Conservation (phyloP, 345 rosid genomes). For the Linum trigynum region DNA sequence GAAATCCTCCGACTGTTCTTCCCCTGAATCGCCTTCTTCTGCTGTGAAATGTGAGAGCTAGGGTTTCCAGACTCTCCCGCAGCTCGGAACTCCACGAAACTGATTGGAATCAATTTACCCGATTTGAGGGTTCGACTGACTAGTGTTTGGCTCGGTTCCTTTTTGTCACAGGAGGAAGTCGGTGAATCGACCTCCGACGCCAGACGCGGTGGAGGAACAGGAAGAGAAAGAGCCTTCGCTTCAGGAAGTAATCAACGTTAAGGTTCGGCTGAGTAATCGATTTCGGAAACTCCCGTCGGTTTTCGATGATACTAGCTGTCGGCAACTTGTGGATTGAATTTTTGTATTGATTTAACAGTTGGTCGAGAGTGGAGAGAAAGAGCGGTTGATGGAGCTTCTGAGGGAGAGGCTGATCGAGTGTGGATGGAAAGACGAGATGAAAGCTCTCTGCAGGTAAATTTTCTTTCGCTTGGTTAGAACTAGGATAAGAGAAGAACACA, state of each 20-base stretch:
- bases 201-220: constrained; percentile 34
- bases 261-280: constrained; percentile 28
- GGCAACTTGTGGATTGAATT: background rate
- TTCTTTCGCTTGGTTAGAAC: background rate
- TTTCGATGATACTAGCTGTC: background rate
- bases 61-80: too few species aligned
- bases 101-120: background rate
- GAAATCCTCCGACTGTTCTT: too few species aligned
- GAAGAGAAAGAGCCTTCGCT: constrained; percentile 40
- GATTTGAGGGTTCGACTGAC: background rate
- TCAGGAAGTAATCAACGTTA: constrained; percentile 49
- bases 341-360: constrained; percentile 23
- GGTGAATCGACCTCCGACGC: constrained; percentile 58
- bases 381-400: constrained; percentile 58
- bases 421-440: constrained; percentile 84
- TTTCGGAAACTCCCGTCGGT: background rate
- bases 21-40: too few species aligned
- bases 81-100: too few species aligned
- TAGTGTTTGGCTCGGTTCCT: background rate
- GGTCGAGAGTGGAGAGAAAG: constrained; percentile 69
- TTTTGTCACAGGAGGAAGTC: constrained; percentile 40
- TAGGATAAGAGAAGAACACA: background rate
- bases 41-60: too few species aligned
- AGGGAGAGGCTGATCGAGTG: constrained; percentile 65
- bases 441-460: constrained; percentile 62